Percentiles rank a stretch among this genome's conserved stretches.
phyloP scores from a whole-genome alignment of 495 filamentous ascomycete genomes.

The Aspergillus affinis region DNA sequence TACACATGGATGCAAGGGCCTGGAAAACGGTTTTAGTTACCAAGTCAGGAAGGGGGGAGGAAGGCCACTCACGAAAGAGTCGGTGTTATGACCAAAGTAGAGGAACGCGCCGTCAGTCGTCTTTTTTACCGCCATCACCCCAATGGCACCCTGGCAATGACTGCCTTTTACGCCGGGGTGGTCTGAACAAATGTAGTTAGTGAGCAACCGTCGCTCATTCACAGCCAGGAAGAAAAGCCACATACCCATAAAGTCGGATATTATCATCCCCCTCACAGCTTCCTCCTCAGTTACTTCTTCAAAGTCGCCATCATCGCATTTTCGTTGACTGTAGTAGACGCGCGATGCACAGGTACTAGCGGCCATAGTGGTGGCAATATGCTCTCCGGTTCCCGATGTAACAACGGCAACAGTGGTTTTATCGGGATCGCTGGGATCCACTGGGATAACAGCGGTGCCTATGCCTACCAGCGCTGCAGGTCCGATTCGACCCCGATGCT shows the following conservation, averaged over 20 bases:
- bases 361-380: slow-evolving; percentile 90
- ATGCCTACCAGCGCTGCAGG: slow-evolving; percentile 91
- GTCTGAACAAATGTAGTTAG: slow-evolving; percentile 27
- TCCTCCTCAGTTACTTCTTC: slow-evolving; percentile 66
- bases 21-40: slow-evolving; percentile 20
- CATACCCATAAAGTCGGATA: slow-evolving; percentile 73
- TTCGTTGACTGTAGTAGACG: slow-evolving; percentile 65
- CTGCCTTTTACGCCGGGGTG: slow-evolving; percentile 76
- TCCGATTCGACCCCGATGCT: slow-evolving; percentile 84
- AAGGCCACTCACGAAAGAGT: slow-evolving; percentile 65
- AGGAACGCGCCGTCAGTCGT: slow-evolving; percentile 66
- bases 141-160: slow-evolving; percentile 73
- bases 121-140: slow-evolving; percentile 81
- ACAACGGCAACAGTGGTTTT: slow-evolving; percentile 69
- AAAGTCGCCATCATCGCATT: slow-evolving; percentile 57
- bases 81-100: slow-evolving; percentile 90
- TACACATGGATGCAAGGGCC: slow-evolving; percentile 84
- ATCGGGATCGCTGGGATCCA: slow-evolving; percentile 59
- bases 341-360: slow-evolving; percentile 75
- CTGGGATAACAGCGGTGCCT: slow-evolving; percentile 81
- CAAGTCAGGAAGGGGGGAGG: background rate
- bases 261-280: slow-evolving; percentile 69
- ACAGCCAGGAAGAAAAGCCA: background rate
- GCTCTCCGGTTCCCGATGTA: slow-evolving; percentile 92
- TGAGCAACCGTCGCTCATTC: background rate